These are phyloP conservation scores for Meyerozyma carpophila DNA, from an alignment of 1,139 yeast species.

Conservation along the genomic window DNA sequence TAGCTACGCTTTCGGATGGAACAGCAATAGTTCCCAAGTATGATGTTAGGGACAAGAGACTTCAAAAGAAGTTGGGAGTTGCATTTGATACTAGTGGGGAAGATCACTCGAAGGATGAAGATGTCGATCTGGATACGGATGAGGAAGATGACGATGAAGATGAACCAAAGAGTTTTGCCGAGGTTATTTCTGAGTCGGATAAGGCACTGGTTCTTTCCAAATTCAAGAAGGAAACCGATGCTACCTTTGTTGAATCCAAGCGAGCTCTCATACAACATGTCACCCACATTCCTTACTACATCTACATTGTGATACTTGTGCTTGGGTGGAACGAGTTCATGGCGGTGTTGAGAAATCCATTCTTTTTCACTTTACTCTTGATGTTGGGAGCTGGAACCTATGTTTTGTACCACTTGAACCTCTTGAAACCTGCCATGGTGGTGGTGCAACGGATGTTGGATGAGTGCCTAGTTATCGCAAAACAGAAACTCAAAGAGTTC, in stretches of 20 bases:
- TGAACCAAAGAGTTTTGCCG: constrained; percentile 37
- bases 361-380: constrained; percentile 55
- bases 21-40: constrained; percentile 54
- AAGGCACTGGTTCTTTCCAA: constrained; percentile 52
- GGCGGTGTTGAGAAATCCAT: constrained; percentile 82
- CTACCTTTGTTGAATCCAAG: constrained; percentile 79
- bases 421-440: constrained; percentile 69
- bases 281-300: constrained; percentile 79
- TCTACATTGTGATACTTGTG: constrained; percentile 64
- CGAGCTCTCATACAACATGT: constrained; percentile 65
- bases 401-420: constrained; percentile 62
- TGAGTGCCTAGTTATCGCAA: constrained; percentile 52
- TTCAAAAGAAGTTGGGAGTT: constrained; percentile 12
- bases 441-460: constrained; percentile 54
- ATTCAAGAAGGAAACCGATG: constrained; percentile 74
- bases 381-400: constrained; percentile 57
- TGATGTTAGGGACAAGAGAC: constrained; percentile 28
- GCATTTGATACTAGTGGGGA: constrained; percentile 6
- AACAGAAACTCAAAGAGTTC: constrained; percentile 52
- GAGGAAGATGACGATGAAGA: constrained; percentile 32
- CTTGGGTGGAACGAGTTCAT: constrained; percentile 96
- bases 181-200: constrained; percentile 53
- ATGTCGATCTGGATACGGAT: constrained; percentile 35
- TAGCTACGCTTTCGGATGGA: constrained; percentile 51
- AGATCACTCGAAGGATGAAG: constrained; percentile 31